Percentiles rank a stretch among this genome's conserved stretches.
Evolutionary conservation across 306 rosid genomes (phyloP).

Genomic region (Vigna reflexopilosa): DNA sequence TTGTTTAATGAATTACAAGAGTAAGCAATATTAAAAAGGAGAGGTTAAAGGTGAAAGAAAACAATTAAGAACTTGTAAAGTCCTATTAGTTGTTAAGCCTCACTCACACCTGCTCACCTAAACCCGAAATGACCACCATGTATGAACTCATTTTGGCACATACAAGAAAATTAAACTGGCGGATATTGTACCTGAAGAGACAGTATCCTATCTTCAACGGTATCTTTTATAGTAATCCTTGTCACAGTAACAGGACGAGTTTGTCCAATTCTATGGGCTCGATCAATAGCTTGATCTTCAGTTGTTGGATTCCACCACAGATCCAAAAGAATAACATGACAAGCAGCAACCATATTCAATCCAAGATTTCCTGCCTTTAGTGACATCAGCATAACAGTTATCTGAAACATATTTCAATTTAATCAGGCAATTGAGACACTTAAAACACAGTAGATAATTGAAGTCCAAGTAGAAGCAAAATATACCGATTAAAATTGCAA

Average conservation of each 20-base stretch:
- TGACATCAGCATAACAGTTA: conserved; percentile 96
- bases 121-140: conserved; percentile 27
- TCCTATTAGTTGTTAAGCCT: conserved; percentile 24
- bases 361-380: conserved; percentile 98
- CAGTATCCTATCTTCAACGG: conserved; percentile 95
- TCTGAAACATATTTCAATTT: conserved; percentile 54
- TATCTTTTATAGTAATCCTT: conserved; percentile 82
- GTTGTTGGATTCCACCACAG: conserved; percentile 99
- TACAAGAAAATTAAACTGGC: conserved; percentile 20
- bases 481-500: conserved; percentile 26
- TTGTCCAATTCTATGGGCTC: conserved; percentile 98
- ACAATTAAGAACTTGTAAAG: conserved; percentile 28
- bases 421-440: conserved; percentile 43
- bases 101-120: conserved; percentile 19
- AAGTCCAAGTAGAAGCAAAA: conserved; percentile 15
- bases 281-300: conserved; percentile 97
- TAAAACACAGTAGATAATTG: conserved; percentile 36
- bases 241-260: conserved; percentile 97
- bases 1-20: neutral
- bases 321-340: conserved; percentile 94
- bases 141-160: conserved; percentile 21
- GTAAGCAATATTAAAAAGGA: neutral
- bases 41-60: neutral
- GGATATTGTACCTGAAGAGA: conserved; percentile 76
- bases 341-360: conserved; percentile 97